Base-by-base conservation (phyloP, 2,329 filamentous ascomycete genomes). In the Domatiomyces catenatus region DNA sequence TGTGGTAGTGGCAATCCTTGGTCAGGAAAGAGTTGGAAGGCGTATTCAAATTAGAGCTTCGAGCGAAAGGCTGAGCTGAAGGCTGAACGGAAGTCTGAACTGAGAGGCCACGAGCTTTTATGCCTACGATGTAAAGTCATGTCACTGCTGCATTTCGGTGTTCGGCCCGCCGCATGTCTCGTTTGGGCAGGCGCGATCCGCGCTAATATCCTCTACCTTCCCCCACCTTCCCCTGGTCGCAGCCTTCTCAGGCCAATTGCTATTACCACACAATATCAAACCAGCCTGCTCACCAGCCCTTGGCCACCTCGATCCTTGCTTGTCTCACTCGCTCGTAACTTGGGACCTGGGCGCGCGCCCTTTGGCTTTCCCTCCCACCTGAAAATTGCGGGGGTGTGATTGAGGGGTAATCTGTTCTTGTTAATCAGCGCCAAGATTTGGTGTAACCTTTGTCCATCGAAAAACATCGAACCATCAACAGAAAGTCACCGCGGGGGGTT, bases 1-100 rank as follows among this genome's bases (percentile, higher is more conserved):
- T 50, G 44, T 56, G 49, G 47, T 39, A 39, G 22, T 24, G 6
- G 22, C 32, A 15, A 39, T 15, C 32, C 15, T 39, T 39, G 10
- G 12, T 39, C 32, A 39, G 15, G 5, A 39, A 39, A 15, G 22
- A 24, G 5, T 15, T 39, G 32, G 10, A 39, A 39, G 28, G 8
- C 8, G 12, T 10, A 39, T 15, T 39, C 12, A 39, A 39, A 12
- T 39, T 39, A 10, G 15, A 15, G 32, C 8, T 39, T 39, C 15
- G 12, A 39, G 15, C 32, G 8, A 39, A 39, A 39, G 8, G 15
- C 24, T 36, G 17, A 28, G 44, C 5, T n/a, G n/a, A n/a, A n/a
- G n/a, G n/a, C n/a, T n/a, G n/a, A n/a, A n/a, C n/a, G n/a, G n/a
- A n/a, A n/a, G n/a, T n/a, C n/a, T n/a, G n/a, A n/a, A n/a, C n/a